Evolutionary conservation across 257 asterid genomes (phyloP), one percentile per base, ranked within the genome.

Genomic region (Petunia axillaris): DNA sequence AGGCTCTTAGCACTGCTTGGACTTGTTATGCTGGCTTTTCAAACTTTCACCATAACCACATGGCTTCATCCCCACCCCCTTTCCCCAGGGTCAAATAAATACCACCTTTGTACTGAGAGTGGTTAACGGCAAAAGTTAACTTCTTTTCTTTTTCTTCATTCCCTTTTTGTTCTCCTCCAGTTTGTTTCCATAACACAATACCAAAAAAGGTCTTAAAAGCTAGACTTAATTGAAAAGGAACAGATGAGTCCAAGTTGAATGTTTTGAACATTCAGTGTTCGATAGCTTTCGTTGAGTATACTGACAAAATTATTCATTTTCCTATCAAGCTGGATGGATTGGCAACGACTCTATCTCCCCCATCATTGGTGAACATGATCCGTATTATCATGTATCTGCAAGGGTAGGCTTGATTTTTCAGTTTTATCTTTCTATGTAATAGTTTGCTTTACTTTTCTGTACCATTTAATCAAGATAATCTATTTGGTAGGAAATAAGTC

Each of bases 271-370:
- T 59, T 35, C 6, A 59, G 65, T 59, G 37, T 59, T 59, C 8
- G 65, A 25, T 25, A 7, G 13, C 36, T 70, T 55, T 38, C 35
- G 37, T 50, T 0, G 76, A 37, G 62, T 79, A 79, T 40, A 52
- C 58, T 76, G 1, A 39, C 52, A 48, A 75, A 58, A 50, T 9
- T 39, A 25, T 55, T 64, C 58, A 16, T 58, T 67, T 71, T 67
- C 84, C 81, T 76, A 65, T 86, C 82, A 87, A 94, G 99, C 99
- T 87, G 98, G 99, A 87, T 96, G 99, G 99, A 91, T 96, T 64
- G 98, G 98, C 78, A 87, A 88, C 64, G 95, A 93, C 82, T 97
- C 97, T 79, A 88, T 96, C 90, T 91, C 98, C 65, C 98, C 99
- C 63, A 90, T 96, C 85, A 96, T 96, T 80, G 99, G 99, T 76